phyloP scores from a whole-genome alignment of 305 asterid species.

The Euphrasia arctica region DNA sequence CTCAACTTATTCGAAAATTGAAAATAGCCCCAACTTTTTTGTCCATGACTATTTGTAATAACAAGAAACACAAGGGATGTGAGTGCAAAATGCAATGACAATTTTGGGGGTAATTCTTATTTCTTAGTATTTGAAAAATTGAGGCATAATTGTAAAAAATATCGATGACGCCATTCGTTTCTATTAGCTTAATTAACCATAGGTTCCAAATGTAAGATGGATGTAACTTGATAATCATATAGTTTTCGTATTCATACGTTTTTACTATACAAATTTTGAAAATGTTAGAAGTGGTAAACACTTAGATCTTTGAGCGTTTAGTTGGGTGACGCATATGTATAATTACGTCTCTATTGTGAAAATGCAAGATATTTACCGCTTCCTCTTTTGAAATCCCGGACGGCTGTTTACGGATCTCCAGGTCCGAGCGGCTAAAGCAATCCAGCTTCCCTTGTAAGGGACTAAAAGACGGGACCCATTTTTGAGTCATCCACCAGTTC shows the following conservation, averaged over 20 bases:
- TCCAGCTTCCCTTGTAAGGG: slow-evolving; percentile 33
- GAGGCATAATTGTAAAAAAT: not conserved
- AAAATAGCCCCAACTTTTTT: not conserved
- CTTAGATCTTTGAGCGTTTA: not conserved
- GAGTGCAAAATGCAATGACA: not conserved
- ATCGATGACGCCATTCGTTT: not conserved
- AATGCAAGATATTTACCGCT: slow-evolving; percentile 41
- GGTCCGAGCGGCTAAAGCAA: slow-evolving; percentile 34
- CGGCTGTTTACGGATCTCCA: slow-evolving; percentile 34
- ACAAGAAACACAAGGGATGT: not conserved
- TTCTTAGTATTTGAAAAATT: no score
- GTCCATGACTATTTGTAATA: not conserved
- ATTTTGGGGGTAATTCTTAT: not conserved
- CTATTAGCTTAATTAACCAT: not conserved
- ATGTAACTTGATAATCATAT: not conserved
- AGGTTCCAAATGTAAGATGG: not conserved
- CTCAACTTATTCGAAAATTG: not conserved
- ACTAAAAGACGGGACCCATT: slow-evolving; percentile 44
- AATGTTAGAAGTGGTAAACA: not conserved
- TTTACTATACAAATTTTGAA: not conserved
- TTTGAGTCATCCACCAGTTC: slow-evolving; percentile 67
- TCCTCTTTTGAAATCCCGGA: slow-evolving; percentile 35
- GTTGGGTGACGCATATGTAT: not conserved
- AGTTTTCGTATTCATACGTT: not conserved
- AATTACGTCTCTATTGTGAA: not conserved